Conservation (phyloP, 495 filamentous ascomycete genomes). For the Penicillium manginii region DNA sequence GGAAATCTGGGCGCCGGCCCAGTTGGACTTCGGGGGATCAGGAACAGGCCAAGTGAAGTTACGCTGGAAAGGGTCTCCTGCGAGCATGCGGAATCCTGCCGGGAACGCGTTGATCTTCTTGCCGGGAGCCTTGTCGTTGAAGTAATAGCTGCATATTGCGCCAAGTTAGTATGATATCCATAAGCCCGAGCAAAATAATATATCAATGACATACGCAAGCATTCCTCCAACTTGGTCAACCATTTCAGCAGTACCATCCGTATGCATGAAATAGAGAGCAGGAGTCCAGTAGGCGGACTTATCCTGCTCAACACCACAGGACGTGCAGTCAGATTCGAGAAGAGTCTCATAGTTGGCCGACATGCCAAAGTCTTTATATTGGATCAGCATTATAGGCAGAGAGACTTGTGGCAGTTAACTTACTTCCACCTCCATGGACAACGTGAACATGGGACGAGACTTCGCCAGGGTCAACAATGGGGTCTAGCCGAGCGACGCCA, state of each 20-base stretch:
- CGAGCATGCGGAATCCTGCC: slow-evolving; percentile 79
- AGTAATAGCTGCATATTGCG: slow-evolving; percentile 65
- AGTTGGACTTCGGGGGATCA: slow-evolving; percentile 74
- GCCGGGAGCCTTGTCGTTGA: slow-evolving; percentile 51
- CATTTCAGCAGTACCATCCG: slow-evolving; percentile 57
- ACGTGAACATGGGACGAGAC: slow-evolving; percentile 53
- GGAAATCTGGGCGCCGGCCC: slow-evolving; percentile 59
- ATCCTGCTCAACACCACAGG: slow-evolving; percentile 62
- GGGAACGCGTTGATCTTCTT: slow-evolving; percentile 78
- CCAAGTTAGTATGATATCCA: slow-evolving; percentile 3
- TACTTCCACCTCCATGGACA: slow-evolving; percentile 58
- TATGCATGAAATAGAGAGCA: slow-evolving; percentile 57
- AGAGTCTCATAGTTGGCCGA: slow-evolving; percentile 45
- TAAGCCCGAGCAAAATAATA: background rate
- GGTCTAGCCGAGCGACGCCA: slow-evolving; percentile 63
- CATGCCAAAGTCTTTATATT: slow-evolving; percentile 51
- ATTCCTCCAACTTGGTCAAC: slow-evolving; percentile 60
- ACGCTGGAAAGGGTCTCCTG: slow-evolving; percentile 70
- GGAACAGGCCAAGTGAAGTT: slow-evolving; percentile 72
- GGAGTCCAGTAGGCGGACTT: slow-evolving; percentile 68
- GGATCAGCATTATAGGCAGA: background rate
- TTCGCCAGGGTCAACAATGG: slow-evolving; percentile 52
- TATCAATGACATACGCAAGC: slow-evolving; percentile 50
- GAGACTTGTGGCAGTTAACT: slow-evolving; percentile 28
- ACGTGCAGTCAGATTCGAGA: slow-evolving; percentile 54